Base-by-base conservation (phyloP, 2,329 filamentous ascomycete species). In the Didymella sp. region DNA sequence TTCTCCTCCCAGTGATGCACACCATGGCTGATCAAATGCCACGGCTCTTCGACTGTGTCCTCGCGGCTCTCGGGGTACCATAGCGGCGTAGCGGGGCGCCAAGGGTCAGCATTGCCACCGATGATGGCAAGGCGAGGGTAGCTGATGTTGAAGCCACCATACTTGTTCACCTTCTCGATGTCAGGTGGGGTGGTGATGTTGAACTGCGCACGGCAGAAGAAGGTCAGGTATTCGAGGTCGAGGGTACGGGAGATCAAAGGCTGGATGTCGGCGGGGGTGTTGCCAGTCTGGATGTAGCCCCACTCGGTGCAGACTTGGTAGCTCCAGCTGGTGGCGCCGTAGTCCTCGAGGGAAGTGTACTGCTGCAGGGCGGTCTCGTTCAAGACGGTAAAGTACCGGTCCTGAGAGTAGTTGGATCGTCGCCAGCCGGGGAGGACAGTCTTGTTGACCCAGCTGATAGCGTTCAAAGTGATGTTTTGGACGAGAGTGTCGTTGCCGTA, bases 1-100 rank as follows among this genome's bases (percentile, higher is more conserved):
- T 89, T 88, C 77, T 89, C 87, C 63, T 91, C 89, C 88, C 89
- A 95, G 71, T 94, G 90, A 73, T 96, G 91, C 19, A 93, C 89
- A 0, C 85, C 90, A n/a, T 84, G 83, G 3, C 82, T 78, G 42
- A 96, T 91, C 42, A 94, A 71, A n/a, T 91, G 81, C 61, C 88
- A 90, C 0, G 91, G 91, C 77, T 92, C 84, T 44, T 81, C 82
- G 0, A 79, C 76, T 0, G 89, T 90, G 41, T 83, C 89, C 13
- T 79, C 75, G 19, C 89, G 80, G 27, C 80, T 76, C 0, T 81
- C 79, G 0, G 86, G 82, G n/a, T 86, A 83, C 0, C 87, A 87
- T 46, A 94, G 87, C 0, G 89, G 86, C 0, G 88, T 89, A 0
- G 89, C 89, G 0, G 86, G 85, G 17, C 88, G 84, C 92, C 92